Base-by-base conservation (phyloP, 2,329 filamentous ascomycete genomes). In the Plenodomus tracheiphilus region DNA sequence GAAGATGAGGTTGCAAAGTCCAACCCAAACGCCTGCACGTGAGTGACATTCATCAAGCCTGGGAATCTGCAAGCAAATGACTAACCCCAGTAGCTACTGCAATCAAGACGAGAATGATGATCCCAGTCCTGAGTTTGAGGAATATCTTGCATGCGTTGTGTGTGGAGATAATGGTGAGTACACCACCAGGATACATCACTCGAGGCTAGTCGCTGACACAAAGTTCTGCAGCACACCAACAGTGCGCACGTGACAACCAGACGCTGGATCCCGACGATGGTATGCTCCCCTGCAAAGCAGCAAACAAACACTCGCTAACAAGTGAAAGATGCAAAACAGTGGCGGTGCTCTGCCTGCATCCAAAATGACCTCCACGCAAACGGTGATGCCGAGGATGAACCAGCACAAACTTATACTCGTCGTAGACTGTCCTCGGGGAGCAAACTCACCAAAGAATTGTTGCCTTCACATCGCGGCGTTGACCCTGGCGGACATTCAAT, bases 141-240 rank as follows among this genome's bases (percentile, higher is more conserved):
- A 86, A 49, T 91, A 87, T 69, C 77, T 97, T 51, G 77, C 85
- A 43, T 97, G 93, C 72, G 79, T 78, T 51, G 80, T 84, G 56
- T 97, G 93, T 73, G 86, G 86, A 58, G 88, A 93, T 68, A 88
- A 91, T 73, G 86, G 91, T 96, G 79, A 74, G 89, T 83, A 47
- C 39, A 39, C 48, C 30, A 38, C 32, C 35, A 21, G 37, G 52
- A 50, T 18, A 17, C 47, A 53, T 56, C 45, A n/a, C 28, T 8
- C 59, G 65, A 53, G 64, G 56, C 58, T 75, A 48, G 46, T 35
- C 52, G 56, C 69, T 73, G 68, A 69, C 66, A 77, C 77, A 69
- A 53, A 74, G 71, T 74, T 65, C 68, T 69, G 69, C 77, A 96
- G 93, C 91, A 66, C 93, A 97, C 78, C 86, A 88, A 71, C 88